Conservation (phyloP, 257 asterid genomes). For the Avicennia marina region DNA sequence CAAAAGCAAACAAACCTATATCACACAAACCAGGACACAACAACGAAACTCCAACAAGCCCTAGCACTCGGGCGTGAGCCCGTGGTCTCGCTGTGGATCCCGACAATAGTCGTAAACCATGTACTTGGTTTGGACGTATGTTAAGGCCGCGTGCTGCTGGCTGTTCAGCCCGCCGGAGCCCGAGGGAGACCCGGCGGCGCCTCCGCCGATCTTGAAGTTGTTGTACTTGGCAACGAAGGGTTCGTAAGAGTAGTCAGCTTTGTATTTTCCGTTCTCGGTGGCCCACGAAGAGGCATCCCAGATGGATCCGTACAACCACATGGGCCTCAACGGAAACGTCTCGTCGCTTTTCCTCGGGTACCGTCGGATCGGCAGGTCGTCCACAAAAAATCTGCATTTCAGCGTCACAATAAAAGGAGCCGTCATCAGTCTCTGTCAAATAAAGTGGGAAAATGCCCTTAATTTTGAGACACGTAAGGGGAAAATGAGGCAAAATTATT, state of each 20-base stretch:
- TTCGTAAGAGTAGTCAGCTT: slow-evolving; percentile 56
- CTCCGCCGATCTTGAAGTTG: slow-evolving; percentile 53
- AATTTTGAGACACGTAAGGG: no score
- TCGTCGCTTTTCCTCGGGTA: slow-evolving; percentile 64
- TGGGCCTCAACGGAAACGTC: slow-evolving; percentile 71
- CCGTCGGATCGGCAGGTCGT: slow-evolving; percentile 80
- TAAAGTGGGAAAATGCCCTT: no score
- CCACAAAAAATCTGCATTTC: slow-evolving; percentile 75
- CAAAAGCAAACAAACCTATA: no score
- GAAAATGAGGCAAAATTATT: background rate
- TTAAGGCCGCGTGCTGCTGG: slow-evolving; percentile 57
- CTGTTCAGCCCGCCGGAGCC: slow-evolving; percentile 47
- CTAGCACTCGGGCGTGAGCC: slow-evolving; percentile 67
- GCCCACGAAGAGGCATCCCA: slow-evolving; percentile 99
- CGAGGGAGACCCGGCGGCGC: slow-evolving; percentile 41
- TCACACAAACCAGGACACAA: no score
- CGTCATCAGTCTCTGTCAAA: no score
- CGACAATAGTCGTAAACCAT: slow-evolving; percentile 70
- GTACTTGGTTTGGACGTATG: slow-evolving; percentile 42
- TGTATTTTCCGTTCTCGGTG: slow-evolving; percentile 74
- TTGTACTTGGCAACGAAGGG: slow-evolving; percentile 65
- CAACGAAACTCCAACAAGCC: background rate
- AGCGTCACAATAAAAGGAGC: slow-evolving; percentile 2
- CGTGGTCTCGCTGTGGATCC: slow-evolving; percentile 49
- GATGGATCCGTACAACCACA: slow-evolving; percentile 76